Percentiles rank a stretch among this genome's conserved stretches.
These are phyloP conservation scores for Eucalyptus pauciflora DNA, from an alignment of 345 rosid species.

Conservation along the genomic window DNA sequence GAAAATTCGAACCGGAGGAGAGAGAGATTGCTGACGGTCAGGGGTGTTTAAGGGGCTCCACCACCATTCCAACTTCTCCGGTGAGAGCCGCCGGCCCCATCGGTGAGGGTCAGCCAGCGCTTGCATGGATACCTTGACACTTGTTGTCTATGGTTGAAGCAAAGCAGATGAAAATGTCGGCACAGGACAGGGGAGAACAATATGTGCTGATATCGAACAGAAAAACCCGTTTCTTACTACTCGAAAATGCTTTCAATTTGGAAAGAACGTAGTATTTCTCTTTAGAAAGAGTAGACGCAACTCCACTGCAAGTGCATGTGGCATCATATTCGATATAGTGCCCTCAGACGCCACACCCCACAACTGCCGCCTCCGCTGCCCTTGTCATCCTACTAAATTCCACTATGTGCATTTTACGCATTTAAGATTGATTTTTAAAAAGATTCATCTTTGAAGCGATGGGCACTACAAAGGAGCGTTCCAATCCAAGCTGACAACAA, in stretches of 20 bases:
- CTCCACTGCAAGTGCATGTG: background rate
- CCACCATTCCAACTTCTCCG: background rate
- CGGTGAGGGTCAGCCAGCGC: background rate
- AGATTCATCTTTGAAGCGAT: no score
- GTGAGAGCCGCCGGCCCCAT: background rate
- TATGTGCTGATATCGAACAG: background rate
- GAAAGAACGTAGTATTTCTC: background rate
- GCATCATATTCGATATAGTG: background rate
- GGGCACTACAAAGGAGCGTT: no score
- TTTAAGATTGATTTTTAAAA: no score
- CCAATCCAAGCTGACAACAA: no score
- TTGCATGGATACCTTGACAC: background rate
- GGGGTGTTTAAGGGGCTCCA: background rate
- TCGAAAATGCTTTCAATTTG: background rate
- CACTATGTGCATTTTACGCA: no score
- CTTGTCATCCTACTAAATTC: no score
- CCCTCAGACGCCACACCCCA: background rate
- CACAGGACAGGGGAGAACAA: background rate
- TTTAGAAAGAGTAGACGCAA: background rate
- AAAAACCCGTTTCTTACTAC: background rate
- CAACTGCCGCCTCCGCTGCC: no score
- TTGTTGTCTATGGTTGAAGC: background rate
- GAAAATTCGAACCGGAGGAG: no score
- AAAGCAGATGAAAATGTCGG: background rate
- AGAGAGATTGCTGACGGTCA: background rate